Conservation (phyloP, 257 asterid species). For the Scutellaria galericulata region DNA sequence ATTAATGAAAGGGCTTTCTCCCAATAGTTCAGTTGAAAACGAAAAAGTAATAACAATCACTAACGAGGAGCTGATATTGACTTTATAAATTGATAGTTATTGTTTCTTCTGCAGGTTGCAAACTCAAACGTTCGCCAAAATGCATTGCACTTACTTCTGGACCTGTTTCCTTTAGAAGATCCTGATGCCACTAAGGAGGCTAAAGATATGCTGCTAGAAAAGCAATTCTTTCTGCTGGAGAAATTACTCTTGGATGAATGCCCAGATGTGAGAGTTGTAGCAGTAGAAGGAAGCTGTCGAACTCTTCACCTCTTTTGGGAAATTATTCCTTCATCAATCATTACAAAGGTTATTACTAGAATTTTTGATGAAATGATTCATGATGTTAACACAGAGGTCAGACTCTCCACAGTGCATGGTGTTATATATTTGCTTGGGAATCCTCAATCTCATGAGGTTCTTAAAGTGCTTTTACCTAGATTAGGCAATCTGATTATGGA, state of each 20-base stretch:
- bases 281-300: slow-evolving; percentile 97
- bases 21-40: slow-evolving; percentile 1
- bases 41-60: neutral
- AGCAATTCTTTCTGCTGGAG: slow-evolving; percentile 85
- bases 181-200: slow-evolving; percentile 92
- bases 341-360: slow-evolving; percentile 73
- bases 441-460: slow-evolving; percentile 96
- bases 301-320: slow-evolving; percentile 91
- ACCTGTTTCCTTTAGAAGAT: slow-evolving; percentile 91
- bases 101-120: slow-evolving; percentile 67
- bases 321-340: slow-evolving; percentile 81
- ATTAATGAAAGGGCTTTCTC: neutral
- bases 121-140: slow-evolving; percentile 96
- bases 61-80: slow-evolving; percentile 19
- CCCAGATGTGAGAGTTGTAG: slow-evolving; percentile 86
- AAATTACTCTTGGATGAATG: slow-evolving; percentile 84
- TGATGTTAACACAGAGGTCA: slow-evolving; percentile 83
- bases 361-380: slow-evolving; percentile 69
- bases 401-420: slow-evolving; percentile 87
- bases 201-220: slow-evolving; percentile 73
- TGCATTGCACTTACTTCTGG: slow-evolving; percentile 81
- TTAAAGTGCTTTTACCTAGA: slow-evolving; percentile 93
- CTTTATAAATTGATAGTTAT: neutral
- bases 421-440: slow-evolving; percentile 80
- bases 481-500: slow-evolving; percentile 75